Evolutionary conservation across 2,329 filamentous ascomycete species (phyloP).

Genomic region (Neofusicoccum parvum): DNA sequence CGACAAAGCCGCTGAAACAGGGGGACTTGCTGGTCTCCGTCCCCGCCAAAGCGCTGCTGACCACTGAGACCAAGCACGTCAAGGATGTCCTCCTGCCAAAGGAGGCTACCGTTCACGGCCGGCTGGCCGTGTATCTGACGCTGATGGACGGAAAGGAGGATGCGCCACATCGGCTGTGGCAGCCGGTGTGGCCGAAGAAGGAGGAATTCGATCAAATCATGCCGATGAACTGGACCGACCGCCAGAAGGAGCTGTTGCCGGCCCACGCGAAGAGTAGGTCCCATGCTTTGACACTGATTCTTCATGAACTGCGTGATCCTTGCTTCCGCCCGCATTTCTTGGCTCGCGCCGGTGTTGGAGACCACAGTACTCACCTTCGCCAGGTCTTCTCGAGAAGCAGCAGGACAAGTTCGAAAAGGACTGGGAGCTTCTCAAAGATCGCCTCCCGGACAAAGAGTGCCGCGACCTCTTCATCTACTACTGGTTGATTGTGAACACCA

Average conservation of each 20-base stretch:
- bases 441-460: slow-evolving; percentile 44
- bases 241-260: slow-evolving; percentile 44
- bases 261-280: slow-evolving; percentile 34
- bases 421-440: slow-evolving; percentile 48
- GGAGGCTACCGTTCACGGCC: slow-evolving; percentile 66
- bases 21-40: slow-evolving; percentile 66
- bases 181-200: slow-evolving; percentile 65
- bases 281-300: background rate
- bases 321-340: background rate
- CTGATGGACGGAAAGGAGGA: slow-evolving; percentile 48
- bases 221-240: slow-evolving; percentile 57
- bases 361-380: slow-evolving; percentile 2
- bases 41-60: slow-evolving; percentile 65
- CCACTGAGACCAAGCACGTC: slow-evolving; percentile 59
- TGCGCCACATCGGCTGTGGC: slow-evolving; percentile 58
- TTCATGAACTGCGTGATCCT: slow-evolving; percentile 10
- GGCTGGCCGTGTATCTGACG: slow-evolving; percentile 70
- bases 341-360: slow-evolving; percentile 20
- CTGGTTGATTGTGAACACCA: slow-evolving; percentile 64
- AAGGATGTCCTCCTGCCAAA: slow-evolving; percentile 52
- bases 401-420: slow-evolving; percentile 54
- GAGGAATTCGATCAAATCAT: slow-evolving; percentile 62
- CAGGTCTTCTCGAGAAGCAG: slow-evolving; percentile 58
- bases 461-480: slow-evolving; percentile 52
- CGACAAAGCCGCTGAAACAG: slow-evolving; percentile 65